Percentiles rank a stretch among this genome's conserved stretches.
phyloP scores from a whole-genome alignment of 176 grass and related monocot species.

The Juncus inflexus region DNA sequence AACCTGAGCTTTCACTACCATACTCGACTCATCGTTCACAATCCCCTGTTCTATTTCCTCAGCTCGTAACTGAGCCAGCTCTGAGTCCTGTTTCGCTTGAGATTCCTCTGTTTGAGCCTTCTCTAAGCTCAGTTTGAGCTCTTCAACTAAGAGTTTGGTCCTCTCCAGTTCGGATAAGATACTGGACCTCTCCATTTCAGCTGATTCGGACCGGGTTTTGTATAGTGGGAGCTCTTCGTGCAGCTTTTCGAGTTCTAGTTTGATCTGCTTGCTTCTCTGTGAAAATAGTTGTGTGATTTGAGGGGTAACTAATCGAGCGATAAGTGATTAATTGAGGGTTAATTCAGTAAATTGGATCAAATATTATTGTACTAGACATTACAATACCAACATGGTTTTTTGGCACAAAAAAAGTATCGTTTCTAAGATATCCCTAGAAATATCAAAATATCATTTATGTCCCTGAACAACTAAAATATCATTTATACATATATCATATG shows the following conservation, averaged over 20 bases:
- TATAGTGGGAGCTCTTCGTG: conserved; percentile 56
- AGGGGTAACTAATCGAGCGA: too few relatives aligned
- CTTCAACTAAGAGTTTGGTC: conserved; percentile 52
- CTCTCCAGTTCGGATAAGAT: conserved; percentile 54
- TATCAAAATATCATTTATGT: conserved; percentile 3
- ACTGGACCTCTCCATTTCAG: conserved; percentile 48
- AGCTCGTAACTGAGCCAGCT: conserved; percentile 57
- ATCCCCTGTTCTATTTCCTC: conserved; percentile 76
- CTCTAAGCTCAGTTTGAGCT: conserved; percentile 73
- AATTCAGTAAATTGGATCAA: too few relatives aligned
- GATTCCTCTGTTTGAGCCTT: conserved; percentile 62
- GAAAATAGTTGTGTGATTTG: background rate
- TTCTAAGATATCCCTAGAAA: too few relatives aligned
- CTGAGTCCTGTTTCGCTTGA: conserved; percentile 83
- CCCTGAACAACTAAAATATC: conserved; percentile 2
- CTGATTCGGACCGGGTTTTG: conserved; percentile 45
- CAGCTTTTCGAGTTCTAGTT: conserved; percentile 66
- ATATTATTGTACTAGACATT: too few relatives aligned
- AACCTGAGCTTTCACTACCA: conserved; percentile 58
- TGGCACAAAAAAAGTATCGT: too few relatives aligned
- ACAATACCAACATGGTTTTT: too few relatives aligned
- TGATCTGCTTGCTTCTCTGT: conserved; percentile 49
- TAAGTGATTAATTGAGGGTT: too few relatives aligned
- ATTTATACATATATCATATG: too few relatives aligned
- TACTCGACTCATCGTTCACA: conserved; percentile 48